Evolutionary conservation across 176 grass and related monocot genomes (phyloP), one percentile per base, ranked within the genome.

Genomic region (Avena sativa): DNA sequence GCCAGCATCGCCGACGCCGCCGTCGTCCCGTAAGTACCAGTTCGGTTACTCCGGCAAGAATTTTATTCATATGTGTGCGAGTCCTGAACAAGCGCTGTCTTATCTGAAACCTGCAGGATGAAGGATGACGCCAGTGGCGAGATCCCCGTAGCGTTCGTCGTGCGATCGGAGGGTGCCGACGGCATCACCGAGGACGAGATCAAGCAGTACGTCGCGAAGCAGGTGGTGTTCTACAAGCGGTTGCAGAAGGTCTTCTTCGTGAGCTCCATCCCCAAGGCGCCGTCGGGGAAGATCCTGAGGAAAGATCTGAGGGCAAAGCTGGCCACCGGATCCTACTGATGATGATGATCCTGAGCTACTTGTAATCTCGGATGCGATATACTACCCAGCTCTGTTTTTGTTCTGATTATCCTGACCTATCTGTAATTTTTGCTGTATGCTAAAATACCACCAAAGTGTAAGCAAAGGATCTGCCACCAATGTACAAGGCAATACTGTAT

Each of bases 141-240:
- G 89, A 76, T 95, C 40, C 95, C 93, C 0, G 93, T 98, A 44
- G 95, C 93, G 26, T 95, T 95, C 80, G 81, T 98, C 21, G 93
- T 98, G 48, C 34, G 12, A 12, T 66, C 88, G 1, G 81, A 70
- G 0, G 89, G 81, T 4, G 81, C 80, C 4, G 83, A 80, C 5
- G 79, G 81, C 20, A 89, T 93, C 57, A 93, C 88, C 1, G 93
- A 95, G 62, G 93, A 92, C 66, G 93, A 95, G 89, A 92, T 98
- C 86, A 98, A 98, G 79, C 87, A 95, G 87, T 98, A 84, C 81
- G 84, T 98, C 28, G 89, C 91, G 0, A 90, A 91, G 56, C 88
- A 97, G 89, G 95, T 98, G 40, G 88, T 98, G 58, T 95, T 91
- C 89, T 98, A 95, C 88, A 98, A 98, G 89, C 92, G 93, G 83